These are phyloP conservation scores for Anthoceros angustus DNA, from an alignment of 225 moss, liverwort and hornwort genomes.

Conservation along the genomic window DNA sequence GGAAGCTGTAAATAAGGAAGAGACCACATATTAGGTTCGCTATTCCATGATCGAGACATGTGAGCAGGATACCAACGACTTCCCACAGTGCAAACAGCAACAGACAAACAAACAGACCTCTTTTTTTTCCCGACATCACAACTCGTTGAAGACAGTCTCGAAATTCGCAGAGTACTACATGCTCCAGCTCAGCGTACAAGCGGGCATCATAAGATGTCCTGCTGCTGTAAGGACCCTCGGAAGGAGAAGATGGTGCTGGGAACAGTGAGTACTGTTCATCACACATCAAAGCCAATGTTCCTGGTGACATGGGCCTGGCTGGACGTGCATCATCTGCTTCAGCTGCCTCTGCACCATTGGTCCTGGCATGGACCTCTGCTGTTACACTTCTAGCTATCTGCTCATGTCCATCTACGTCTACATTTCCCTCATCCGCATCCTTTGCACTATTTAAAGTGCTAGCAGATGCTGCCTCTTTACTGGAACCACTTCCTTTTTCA, in stretches of 20 bases:
- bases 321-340: conserved; percentile 24
- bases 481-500: conserved; percentile 24
- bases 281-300: conserved; percentile 66
- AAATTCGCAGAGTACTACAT: conserved; percentile 63
- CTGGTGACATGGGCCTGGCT: conserved; percentile 52
- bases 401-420: conserved; percentile 18
- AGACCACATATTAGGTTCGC: no score
- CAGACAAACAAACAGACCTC: conserved; percentile 22
- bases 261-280: conserved; percentile 68
- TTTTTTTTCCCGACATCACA: conserved; percentile 45
- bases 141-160: conserved; percentile 58
- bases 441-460: conserved; percentile 12
- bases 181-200: conserved; percentile 46
- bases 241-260: conserved; percentile 48
- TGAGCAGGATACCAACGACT: no score
- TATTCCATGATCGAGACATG: no score
- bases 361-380: conserved; percentile 11
- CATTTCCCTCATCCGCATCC: conserved; percentile 6
- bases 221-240: conserved; percentile 21
- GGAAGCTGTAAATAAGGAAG: neutral
- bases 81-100: no score
- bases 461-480: conserved; percentile 12
- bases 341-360: conserved; percentile 17
- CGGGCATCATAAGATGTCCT: conserved; percentile 27
- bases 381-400: conserved; percentile 13